Base-by-base conservation (phyloP, 1,139 yeast genomes). In the Suhomyces atakaporum region DNA sequence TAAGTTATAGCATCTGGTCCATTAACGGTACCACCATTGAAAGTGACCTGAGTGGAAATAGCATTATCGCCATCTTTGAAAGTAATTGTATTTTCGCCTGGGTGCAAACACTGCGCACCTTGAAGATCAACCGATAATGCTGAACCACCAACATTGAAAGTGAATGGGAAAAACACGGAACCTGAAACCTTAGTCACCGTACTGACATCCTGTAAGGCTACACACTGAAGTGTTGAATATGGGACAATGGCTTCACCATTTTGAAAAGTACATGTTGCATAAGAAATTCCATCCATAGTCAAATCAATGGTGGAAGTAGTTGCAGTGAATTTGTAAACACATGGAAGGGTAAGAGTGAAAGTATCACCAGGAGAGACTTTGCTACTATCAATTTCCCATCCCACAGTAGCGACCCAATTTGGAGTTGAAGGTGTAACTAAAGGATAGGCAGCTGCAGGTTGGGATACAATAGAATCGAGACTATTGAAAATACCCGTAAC, bases 261-360 rank as follows among this genome's bases (percentile, higher is more conserved):
- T 21, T 19, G 36, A 20, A 56, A 44, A 1, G 31, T 27, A 56
- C 70, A 64, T 6, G 54, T 54, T 3, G 70, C 70, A 37, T 47
- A 60, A 1, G 39, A 31, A 1, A 35, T 40, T 3, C 46, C 33
- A 9, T 51, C 50, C 0, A 47, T 63, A 6, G 31, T 27, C 28
- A 63, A 51, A 13, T 40, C 29, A 4, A 61, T 32, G 3, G 49
- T 5, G 13, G 47, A 25, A 5, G 46, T 18, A 4, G 60, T 31
- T n/a, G n/a, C n/a, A 5, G 65, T 57, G 33, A 62, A 60, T 37
- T 59, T 60, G 41, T 51, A 63, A 3, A 59, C 68, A 47, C 63
- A 53, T 4, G 66, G 66, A 45, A 64, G 42, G 13, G 36, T 37
- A 33, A 64, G 56, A 1, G 57, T 47, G 45, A 64, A 63, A 6